Base-by-base conservation (phyloP, 306 rosid genomes). In the Pachyrhizus erosus region DNA sequence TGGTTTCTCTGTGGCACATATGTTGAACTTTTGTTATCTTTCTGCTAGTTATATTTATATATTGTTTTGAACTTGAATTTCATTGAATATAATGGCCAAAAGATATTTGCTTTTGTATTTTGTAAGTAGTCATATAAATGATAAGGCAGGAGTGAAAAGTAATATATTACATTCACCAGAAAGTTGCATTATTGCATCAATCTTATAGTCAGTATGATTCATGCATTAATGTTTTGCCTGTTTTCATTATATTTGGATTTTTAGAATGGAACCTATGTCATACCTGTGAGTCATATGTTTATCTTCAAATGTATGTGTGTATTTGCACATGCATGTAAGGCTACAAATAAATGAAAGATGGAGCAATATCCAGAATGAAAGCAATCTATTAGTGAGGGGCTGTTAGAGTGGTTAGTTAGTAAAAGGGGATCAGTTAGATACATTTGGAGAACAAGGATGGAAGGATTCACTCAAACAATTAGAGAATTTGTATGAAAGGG, bases 51-150 rank as follows among this genome's bases (percentile, higher is more conserved):
- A 15, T 49, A 33, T 45, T 33, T 17, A 49, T 77, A 27, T 26
- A 62, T 61, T 75, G 74, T 34, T 79, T 79, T 58, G 42, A 33
- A 39, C n/a, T 74, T 79, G 77, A 7, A 34, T 73, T 65, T 49
- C 6, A 21, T 57, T 27, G 1, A 46, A 64, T 15, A 11, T 73
- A 40, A 31, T 75, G 20, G 1, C 40, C 55, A n/a, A 57, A 42
- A 55, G 64, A 21, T 18, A 26, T 42, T 18, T 76, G 48, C 46
- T 57, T 74, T 66, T 69, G 49, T 12, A 48, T 68, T 31, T 85
- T 26, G 11, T 18, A 26, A 39, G 23, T 37, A 37, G 42, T 70
- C 31, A n/a, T 23, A 12, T 51, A 64, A 52, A 20, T 73, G 18
- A 21, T 62, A 31, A 65, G 80, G 73, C 48, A 29, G 45, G 24